Conservation (phyloP, 805 yeast species). For the Candida lessepsii region DNA sequence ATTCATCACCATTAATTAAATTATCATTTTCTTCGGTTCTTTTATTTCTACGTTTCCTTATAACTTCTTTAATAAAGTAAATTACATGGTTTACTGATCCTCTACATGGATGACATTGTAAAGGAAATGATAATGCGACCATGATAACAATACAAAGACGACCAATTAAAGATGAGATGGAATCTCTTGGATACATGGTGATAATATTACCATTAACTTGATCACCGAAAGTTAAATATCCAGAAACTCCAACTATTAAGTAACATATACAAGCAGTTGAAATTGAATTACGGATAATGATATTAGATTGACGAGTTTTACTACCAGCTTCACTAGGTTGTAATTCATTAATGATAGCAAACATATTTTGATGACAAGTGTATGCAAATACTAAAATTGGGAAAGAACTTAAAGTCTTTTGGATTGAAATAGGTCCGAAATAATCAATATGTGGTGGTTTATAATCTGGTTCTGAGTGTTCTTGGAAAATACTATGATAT, state of each 20-base stretch:
- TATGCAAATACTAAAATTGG: slow-evolving; percentile 77
- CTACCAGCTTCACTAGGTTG: slow-evolving; percentile 36
- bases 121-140: slow-evolving; percentile 76
- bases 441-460: slow-evolving; percentile 19
- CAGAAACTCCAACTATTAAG: slow-evolving; percentile 61
- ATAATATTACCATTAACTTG: slow-evolving; percentile 65
- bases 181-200: slow-evolving; percentile 58
- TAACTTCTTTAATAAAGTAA: slow-evolving; percentile 12
- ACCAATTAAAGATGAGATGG: slow-evolving; percentile 50
- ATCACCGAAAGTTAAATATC: slow-evolving; percentile 74
- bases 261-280: slow-evolving; percentile 57
- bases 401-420: slow-evolving; percentile 54
- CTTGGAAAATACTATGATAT: slow-evolving; percentile 40
- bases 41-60: not conserved
- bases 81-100: slow-evolving; percentile 66
- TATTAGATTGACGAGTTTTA: slow-evolving; percentile 47
- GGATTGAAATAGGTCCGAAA: slow-evolving; percentile 42
- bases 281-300: slow-evolving; percentile 54
- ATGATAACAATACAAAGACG: slow-evolving; percentile 63
- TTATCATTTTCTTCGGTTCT: slow-evolving; percentile 13
- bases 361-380: slow-evolving; percentile 80
- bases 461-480: slow-evolving; percentile 16
- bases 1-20: slow-evolving; percentile 12
- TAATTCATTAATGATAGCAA: slow-evolving; percentile 71
- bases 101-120: slow-evolving; percentile 80